Conservation (phyloP, 345 rosid species). For the Eucalyptus sp. region DNA sequence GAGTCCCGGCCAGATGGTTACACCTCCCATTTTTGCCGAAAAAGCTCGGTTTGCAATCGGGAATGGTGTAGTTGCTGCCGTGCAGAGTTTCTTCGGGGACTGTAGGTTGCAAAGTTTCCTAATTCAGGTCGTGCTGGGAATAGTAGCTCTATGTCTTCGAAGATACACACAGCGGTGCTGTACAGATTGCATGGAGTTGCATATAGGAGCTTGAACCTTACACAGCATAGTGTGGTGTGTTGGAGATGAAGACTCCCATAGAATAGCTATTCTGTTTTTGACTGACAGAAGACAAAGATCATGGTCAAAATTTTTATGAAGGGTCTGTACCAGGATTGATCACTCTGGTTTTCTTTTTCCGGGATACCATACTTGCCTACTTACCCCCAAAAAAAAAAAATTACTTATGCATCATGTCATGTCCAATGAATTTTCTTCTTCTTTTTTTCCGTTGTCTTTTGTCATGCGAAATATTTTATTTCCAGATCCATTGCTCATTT, state of each 20-base stretch:
- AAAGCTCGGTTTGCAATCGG: neutral
- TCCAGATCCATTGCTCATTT: neutral
- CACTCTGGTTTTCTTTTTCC: neutral
- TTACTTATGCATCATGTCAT: neutral
- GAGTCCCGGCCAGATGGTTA: neutral
- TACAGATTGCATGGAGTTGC: neutral
- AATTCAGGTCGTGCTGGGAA: neutral
- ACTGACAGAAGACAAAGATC: neutral
- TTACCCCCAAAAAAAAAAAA: too few species aligned
- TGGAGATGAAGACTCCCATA: neutral
- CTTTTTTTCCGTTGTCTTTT: neutral
- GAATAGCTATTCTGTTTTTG: neutral
- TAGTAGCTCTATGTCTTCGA: neutral
- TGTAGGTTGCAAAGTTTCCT: neutral
- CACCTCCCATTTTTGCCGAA: neutral
- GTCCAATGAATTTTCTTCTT: neutral
- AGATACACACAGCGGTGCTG: neutral
- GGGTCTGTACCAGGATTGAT: neutral
- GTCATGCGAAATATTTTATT: neutral
- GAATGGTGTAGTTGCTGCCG: neutral
- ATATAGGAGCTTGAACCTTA: neutral
- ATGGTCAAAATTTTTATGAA: neutral
- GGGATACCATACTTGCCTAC: neutral
- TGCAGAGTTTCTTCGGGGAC: neutral
- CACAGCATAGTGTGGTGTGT: neutral